phyloP scores from a whole-genome alignment of 2,329 filamentous ascomycete genomes.

The Fusarium goolgardi region DNA sequence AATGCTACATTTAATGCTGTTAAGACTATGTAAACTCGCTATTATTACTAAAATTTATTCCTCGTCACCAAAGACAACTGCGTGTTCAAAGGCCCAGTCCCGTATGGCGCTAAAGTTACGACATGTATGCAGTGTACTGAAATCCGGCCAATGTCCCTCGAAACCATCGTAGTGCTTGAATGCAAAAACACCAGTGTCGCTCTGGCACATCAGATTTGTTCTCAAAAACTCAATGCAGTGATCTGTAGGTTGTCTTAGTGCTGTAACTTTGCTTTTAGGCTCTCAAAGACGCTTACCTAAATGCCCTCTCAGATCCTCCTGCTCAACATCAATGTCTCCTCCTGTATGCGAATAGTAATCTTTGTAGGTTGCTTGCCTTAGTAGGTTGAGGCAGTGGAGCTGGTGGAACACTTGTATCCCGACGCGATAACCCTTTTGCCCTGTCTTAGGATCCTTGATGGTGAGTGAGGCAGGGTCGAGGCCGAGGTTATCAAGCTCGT shows the following conservation, averaged over 20 bases:
- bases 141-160: conserved; percentile 65
- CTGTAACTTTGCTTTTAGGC: rapidly evolving
- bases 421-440: conserved; percentile 68
- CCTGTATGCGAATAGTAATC: conserved; percentile 61
- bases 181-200: conserved; percentile 65
- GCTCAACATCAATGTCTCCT: conserved; percentile 60
- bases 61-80: conserved; percentile 61
- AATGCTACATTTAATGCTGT: neutral
- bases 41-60: conserved; percentile 16
- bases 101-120: conserved; percentile 64
- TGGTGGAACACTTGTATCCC: conserved; percentile 68
- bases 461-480: conserved; percentile 65
- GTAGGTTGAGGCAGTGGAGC: conserved; percentile 62
- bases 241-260: conserved; percentile 10
- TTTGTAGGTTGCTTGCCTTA: conserved; percentile 61
- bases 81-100: conserved; percentile 64
- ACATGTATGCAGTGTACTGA: conserved; percentile 65
- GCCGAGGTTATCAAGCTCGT: conserved; percentile 64
- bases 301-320: conserved; percentile 35
- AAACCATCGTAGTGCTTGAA: conserved; percentile 62
- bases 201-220: conserved; percentile 66
- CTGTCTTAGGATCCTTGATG: conserved; percentile 66
- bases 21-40: neutral
- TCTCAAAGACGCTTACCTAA: conserved; percentile 7
- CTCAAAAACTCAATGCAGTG: conserved; percentile 56